Evolutionary conservation across 1,139 yeast species (phyloP).

Genomic region (Candida buenavistaensis): DNA sequence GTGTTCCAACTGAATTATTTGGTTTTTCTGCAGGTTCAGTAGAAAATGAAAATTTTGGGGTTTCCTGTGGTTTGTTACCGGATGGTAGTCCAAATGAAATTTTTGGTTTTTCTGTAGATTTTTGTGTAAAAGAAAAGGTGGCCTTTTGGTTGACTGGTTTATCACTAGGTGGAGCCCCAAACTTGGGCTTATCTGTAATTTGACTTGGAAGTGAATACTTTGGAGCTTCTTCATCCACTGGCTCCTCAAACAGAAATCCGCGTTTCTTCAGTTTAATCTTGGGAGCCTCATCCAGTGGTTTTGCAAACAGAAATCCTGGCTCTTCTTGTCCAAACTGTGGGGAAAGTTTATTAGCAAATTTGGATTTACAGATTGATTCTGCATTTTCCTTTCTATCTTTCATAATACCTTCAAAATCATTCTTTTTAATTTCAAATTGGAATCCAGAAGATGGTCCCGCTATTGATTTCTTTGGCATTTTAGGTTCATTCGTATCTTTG

Average conservation of each 20-base stretch:
- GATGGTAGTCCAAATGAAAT: not conserved
- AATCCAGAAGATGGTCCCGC: conserved; percentile 39
- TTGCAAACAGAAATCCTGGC: no score
- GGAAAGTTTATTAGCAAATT: not conserved
- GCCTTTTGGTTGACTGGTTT: no score
- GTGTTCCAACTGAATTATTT: not conserved
- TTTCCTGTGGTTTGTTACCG: no score
- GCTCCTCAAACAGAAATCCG: no score
- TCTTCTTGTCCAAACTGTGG: not conserved
- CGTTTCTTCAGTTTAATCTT: no score
- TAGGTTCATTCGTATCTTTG: conserved; percentile 20
- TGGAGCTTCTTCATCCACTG: no score
- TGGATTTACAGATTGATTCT: conserved; percentile 4
- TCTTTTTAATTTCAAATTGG: conserved; percentile 32
- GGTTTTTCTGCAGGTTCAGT: no score
- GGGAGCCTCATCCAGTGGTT: not conserved
- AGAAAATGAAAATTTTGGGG: no score
- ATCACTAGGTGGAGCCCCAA: no score
- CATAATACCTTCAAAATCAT: conserved; percentile 25
- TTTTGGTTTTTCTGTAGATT: not conserved
- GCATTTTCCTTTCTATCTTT: conserved; percentile 20
- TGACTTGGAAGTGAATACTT: no score
- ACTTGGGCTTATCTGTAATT: no score
- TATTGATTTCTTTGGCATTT: conserved; percentile 10
- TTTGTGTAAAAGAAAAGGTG: no score